phyloP scores from a whole-genome alignment of 495 filamentous ascomycete genomes.

The Aspergillus campestris region DNA sequence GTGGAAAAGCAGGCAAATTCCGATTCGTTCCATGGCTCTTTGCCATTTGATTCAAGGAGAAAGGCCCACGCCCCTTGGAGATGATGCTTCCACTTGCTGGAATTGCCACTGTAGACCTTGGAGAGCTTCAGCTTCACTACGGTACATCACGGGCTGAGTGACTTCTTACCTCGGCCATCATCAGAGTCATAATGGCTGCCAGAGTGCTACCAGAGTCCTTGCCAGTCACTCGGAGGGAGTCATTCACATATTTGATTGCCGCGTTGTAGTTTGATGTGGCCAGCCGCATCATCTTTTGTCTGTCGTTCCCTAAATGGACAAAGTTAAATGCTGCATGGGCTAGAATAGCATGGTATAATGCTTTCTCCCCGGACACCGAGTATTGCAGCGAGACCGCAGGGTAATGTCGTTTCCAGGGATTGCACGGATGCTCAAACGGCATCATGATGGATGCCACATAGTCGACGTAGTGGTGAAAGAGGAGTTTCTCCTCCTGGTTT shows the following conservation, averaged over 20 bases:
- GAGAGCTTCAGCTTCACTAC: not conserved
- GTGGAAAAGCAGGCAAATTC: slow-evolving; percentile 9
- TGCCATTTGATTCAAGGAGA: not conserved
- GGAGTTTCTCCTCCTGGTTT: slow-evolving; percentile 4
- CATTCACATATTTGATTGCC: slow-evolving; percentile 3
- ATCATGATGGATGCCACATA: slow-evolving; percentile 12
- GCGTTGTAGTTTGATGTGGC: slow-evolving; percentile 1
- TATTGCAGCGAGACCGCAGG: slow-evolving; percentile 9
- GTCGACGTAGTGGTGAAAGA: slow-evolving; percentile 12
- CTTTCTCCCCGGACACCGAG: slow-evolving; percentile 4
- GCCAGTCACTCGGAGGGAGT: not conserved
- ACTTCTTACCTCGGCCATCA: slow-evolving; percentile 11
- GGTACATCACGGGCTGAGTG: not conserved
- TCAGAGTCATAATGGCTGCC: slow-evolving; percentile 8
- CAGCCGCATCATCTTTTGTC: slow-evolving; percentile 1
- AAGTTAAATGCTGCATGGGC: slow-evolving; percentile 12
- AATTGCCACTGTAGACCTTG: slow-evolving; percentile 11
- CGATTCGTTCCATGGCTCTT: slow-evolving; percentile 7
- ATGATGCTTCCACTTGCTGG: slow-evolving; percentile 7
- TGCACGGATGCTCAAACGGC: slow-evolving; percentile 10
- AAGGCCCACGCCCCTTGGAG: slow-evolving; percentile 6
- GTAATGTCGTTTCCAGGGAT: slow-evolving; percentile 12
- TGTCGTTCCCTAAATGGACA: slow-evolving; percentile 1
- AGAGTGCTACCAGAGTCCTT: slow-evolving; percentile 6
- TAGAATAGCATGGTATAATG: slow-evolving; percentile 8